phyloP scores from a whole-genome alignment of 768 basidiomycete genomes.

The Sporobolomyces phaffii region DNA sequence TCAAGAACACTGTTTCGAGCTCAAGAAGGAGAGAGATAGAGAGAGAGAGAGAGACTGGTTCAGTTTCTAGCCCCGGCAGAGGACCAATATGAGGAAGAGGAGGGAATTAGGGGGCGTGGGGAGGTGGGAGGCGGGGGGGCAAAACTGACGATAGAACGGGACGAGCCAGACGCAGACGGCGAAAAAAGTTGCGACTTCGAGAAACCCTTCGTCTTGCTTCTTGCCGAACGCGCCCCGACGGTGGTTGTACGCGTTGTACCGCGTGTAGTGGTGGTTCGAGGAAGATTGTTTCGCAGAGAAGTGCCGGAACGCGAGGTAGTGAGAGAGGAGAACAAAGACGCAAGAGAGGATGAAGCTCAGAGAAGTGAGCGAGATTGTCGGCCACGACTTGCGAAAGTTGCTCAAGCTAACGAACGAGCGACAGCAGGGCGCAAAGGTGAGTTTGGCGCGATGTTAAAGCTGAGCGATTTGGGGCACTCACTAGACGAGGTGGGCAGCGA shows the following conservation, averaged over 20 bases:
- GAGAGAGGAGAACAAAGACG: slow-evolving; percentile 73
- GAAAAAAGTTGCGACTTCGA: slow-evolving; percentile 54
- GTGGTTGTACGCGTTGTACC: slow-evolving; percentile 30
- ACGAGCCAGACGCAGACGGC: slow-evolving; percentile 52
- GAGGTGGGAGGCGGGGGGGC: not conserved
- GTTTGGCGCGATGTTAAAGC: too few relatives aligned
- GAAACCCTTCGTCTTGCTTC: slow-evolving; percentile 42
- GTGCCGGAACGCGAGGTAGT: slow-evolving; percentile 95
- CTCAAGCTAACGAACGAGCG: slow-evolving; percentile 42
- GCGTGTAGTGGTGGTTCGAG: slow-evolving; percentile 22
- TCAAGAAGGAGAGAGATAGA: not conserved
- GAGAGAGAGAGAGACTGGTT: not conserved
- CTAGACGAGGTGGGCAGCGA: slow-evolving; percentile 78
- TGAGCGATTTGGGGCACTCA: slow-evolving; percentile 48
- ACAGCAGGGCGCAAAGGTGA: not conserved
- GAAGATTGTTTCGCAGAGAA: slow-evolving; percentile 55
- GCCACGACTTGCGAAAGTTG: slow-evolving; percentile 87
- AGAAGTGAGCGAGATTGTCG: slow-evolving; percentile 83
- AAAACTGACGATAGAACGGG: slow-evolving; percentile 60
- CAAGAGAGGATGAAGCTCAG: slow-evolving; percentile 78
- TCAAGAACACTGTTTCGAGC: slow-evolving; percentile 62
- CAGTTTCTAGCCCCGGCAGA: too few relatives aligned
- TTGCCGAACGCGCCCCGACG: slow-evolving; percentile 13
- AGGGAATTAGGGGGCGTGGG: too few relatives aligned
- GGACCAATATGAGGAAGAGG: too few relatives aligned